Evolutionary conservation across 345 rosid genomes (phyloP), one percentile per base, ranked within the genome.

Genomic region (Cardamine resedifolia): DNA sequence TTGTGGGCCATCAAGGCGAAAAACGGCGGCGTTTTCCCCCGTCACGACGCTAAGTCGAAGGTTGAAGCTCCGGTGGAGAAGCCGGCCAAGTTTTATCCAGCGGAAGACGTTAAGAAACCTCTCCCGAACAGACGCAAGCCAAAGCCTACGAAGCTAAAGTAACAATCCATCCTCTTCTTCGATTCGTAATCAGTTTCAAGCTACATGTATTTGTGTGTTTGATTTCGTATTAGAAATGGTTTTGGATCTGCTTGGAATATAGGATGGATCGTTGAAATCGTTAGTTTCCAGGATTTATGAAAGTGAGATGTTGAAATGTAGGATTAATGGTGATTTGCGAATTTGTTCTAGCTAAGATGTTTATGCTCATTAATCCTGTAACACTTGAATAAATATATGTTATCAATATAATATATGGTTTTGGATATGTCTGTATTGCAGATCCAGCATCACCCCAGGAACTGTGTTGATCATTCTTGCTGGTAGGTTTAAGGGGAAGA

Each of bases 401-500:
- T 48, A 11, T 38, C 1, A 5, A 1, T 39, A 9, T 15, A 8
- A 41, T n/a, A 70, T 2, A 0, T 36, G 0, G 10, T 53, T 56
- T 20, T 39, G 2, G 11, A 8, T 5, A 16, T 72, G 49, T 33
- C 4, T 28, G 39, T 61, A 27, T 66, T 48, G n/a, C 70, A 90
- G 98, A 80, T 81, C 89, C 0, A 85, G 90, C 64, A 83, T 90
- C 48, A 85, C 92, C 15, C 91, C 96, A 1, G 96, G 96, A 7
- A 85, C 92, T 8, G 92, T 90, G 60, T 64, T 90, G 79, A 90
- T 92, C 77, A 68, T 92, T 10, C 87, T 90, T 56, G 89, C 96
- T 18, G 98, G 98, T 59, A 85, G 96, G 80, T 92, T 88, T 72
- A 90, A 84, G 87, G 98, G 98, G 1, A 90, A 92, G 82, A 90